A percentile compares a stretch with the other conserved stretches of the same genome.
These are phyloP conservation scores for Amesomyces nigricolor DNA, from an alignment of 2,329 filamentous ascomycete genomes.

Conservation along the genomic window DNA sequence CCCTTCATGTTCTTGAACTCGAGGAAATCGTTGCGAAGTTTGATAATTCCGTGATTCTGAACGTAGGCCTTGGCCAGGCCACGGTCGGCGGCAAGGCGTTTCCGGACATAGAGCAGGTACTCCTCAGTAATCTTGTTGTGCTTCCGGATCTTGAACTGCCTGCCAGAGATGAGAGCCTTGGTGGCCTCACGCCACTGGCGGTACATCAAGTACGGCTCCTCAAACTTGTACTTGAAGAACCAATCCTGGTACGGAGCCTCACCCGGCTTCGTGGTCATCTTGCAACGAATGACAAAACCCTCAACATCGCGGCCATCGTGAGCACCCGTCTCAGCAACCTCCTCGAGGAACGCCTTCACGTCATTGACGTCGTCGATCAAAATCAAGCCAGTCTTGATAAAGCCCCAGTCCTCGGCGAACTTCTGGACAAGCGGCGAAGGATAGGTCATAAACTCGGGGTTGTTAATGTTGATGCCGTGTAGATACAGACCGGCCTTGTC, in stretches of 20 bases:
- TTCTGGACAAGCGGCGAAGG: slow-evolving; percentile 74
- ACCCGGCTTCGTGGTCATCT: slow-evolving; percentile 50
- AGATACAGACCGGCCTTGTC: slow-evolving; percentile 86
- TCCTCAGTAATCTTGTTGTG: slow-evolving; percentile 86
- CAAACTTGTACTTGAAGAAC: slow-evolving; percentile 99
- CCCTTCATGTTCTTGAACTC: slow-evolving; percentile 78
- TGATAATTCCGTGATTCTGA: slow-evolving; percentile 91
- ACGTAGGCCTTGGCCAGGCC: slow-evolving; percentile 66
- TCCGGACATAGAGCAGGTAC: slow-evolving; percentile 77
- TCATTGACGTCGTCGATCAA: slow-evolving; percentile 67
- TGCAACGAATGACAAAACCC: slow-evolving; percentile 93
- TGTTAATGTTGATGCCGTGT: slow-evolving; percentile 91
- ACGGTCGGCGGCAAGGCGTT: slow-evolving; percentile 63
- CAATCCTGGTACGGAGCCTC: slow-evolving; percentile 68
- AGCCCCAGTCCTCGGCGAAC: slow-evolving; percentile 90
- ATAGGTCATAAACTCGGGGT: slow-evolving; percentile 88
- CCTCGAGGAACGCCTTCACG: slow-evolving; percentile 76
- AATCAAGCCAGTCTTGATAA: slow-evolving; percentile 79
- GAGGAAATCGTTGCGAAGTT: slow-evolving; percentile 82
- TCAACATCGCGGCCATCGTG: slow-evolving; percentile 91
- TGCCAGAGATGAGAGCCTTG: slow-evolving; percentile 75
- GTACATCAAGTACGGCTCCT: slow-evolving; percentile 98
- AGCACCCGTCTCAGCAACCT: slow-evolving; percentile 79
- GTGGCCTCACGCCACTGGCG: slow-evolving; percentile 98
- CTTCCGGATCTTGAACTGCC: slow-evolving; percentile 73